Evolutionary conservation across 1,284 basidiomycete species (phyloP).

Genomic region (Veloboletus limbatus): DNA sequence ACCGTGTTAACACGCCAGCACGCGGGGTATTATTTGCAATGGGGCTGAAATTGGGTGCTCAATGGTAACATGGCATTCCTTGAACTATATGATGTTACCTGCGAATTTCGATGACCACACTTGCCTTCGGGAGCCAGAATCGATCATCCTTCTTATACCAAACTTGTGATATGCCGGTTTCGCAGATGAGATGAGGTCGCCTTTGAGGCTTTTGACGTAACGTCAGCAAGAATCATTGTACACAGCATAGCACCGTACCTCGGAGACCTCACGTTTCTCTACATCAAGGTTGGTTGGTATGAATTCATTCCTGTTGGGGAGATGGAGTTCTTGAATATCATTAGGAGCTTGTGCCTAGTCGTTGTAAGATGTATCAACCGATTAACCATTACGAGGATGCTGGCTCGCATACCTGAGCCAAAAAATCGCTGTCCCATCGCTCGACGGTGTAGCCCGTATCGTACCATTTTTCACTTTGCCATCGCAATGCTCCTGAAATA

Average conservation of each 20-base stretch:
- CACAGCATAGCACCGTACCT: constrained; percentile 42
- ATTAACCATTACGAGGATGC: neutral
- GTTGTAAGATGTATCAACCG: constrained; percentile 7
- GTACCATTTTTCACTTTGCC: constrained; percentile 82
- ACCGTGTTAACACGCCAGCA: constrained; percentile 64
- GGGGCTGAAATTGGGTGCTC: constrained; percentile 41
- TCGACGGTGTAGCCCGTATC: constrained; percentile 79
- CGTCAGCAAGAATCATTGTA: neutral
- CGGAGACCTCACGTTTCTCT: constrained; percentile 61
- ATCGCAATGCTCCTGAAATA: constrained; percentile 46
- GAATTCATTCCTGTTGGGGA: constrained; percentile 89
- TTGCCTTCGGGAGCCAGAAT: constrained; percentile 91
- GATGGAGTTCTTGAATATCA: constrained; percentile 63
- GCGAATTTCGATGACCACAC: constrained; percentile 67
- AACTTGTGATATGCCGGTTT: constrained; percentile 69
- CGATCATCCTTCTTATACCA: constrained; percentile 98
- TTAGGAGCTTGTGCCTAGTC: constrained; percentile 60
- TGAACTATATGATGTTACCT: constrained; percentile 44
- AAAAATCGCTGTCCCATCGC: constrained; percentile 62
- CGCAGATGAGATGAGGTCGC: constrained; percentile 73
- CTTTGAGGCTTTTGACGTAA: constrained; percentile 53
- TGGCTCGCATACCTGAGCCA: constrained; percentile 51
- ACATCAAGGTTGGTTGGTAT: constrained; percentile 87
- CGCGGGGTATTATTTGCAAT: constrained; percentile 54
- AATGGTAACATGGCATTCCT: neutral